phyloP scores from a whole-genome alignment of 2,329 filamentous ascomycete genomes.

The Fusarium odoratissimum region DNA sequence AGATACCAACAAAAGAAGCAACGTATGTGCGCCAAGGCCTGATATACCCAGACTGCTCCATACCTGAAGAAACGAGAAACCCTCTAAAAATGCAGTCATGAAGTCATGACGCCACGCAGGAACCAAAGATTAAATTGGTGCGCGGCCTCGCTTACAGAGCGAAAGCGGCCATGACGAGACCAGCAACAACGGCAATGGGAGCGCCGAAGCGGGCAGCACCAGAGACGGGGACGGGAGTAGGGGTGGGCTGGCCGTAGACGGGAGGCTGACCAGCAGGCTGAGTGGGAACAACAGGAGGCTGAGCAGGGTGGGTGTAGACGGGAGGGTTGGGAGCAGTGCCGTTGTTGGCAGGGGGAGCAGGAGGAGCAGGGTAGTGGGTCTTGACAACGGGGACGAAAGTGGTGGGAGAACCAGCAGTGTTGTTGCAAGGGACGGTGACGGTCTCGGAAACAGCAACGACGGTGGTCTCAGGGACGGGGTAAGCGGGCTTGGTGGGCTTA shows the following conservation, averaged over 20 bases:
- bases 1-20: constrained; percentile 43
- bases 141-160: constrained; percentile 54
- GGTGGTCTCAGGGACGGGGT: constrained; percentile 40
- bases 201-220: constrained; percentile 50
- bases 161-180: constrained; percentile 55
- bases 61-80: constrained; percentile 43
- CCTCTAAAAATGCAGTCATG: constrained; percentile 49
- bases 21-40: constrained; percentile 47
- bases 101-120: constrained; percentile 45
- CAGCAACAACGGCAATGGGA: constrained; percentile 54
- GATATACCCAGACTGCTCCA: constrained; percentile 43
- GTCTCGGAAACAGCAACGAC: constrained; percentile 34
- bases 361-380: constrained; percentile 33
- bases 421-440: constrained; percentile 42
- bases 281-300: constrained; percentile 43
- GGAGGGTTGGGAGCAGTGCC: constrained; percentile 33
- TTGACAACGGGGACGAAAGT: constrained; percentile 39
- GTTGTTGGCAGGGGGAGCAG: constrained; percentile 34
- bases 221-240: constrained; percentile 43
- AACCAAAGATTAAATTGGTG: constrained; percentile 37
- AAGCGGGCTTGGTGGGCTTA: constrained; percentile 29
- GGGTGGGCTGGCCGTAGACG: constrained; percentile 36
- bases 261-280: constrained; percentile 31
- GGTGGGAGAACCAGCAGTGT: constrained; percentile 38
- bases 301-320: constrained; percentile 28